These are phyloP conservation scores for Sphaerostilbella broomeana DNA, from an alignment of 2,329 filamentous ascomycete species.

Conservation along the genomic window DNA sequence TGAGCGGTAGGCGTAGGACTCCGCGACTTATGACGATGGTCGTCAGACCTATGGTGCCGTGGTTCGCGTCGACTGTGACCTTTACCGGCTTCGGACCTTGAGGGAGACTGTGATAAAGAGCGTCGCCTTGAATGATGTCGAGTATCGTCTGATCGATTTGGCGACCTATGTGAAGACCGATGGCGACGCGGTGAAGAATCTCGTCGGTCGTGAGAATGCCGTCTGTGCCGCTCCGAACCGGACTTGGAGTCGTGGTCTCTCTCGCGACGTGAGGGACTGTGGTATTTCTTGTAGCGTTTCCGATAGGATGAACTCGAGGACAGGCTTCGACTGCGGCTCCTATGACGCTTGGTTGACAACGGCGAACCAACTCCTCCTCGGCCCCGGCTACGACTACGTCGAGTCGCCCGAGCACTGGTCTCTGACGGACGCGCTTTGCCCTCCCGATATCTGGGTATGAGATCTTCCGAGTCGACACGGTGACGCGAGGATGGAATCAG, in stretches of 20 bases:
- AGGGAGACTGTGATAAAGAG: slow-evolving; percentile 22
- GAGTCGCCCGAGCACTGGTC: slow-evolving; percentile 25
- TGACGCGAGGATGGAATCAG: slow-evolving; percentile 23
- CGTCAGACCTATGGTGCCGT: slow-evolving; percentile 15
- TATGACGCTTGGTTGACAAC: slow-evolving; percentile 34
- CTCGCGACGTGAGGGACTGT: slow-evolving; percentile 33
- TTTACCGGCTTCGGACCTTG: slow-evolving; percentile 20
- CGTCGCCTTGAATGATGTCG: slow-evolving; percentile 17
- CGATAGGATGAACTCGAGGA: slow-evolving; percentile 31
- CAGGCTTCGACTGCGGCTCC: slow-evolving; percentile 37
- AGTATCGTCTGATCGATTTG: slow-evolving; percentile 18
- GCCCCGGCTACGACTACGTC: slow-evolving; percentile 30
- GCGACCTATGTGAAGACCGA: slow-evolving; percentile 24
- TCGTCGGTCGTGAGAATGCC: slow-evolving; percentile 27
- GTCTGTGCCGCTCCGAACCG: slow-evolving; percentile 25
- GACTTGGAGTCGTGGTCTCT: slow-evolving; percentile 35
- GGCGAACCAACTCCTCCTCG: slow-evolving; percentile 29
- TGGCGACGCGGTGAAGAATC: slow-evolving; percentile 26
- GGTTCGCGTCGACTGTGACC: slow-evolving; percentile 21
- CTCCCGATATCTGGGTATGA: slow-evolving; percentile 34
- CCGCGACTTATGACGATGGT: slow-evolving; percentile 9
- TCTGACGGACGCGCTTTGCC: slow-evolving; percentile 26
- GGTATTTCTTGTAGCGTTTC: slow-evolving; percentile 34
- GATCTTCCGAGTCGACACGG: slow-evolving; percentile 27
- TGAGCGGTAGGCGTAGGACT: slow-evolving; percentile 10